Conservation (phyloP, 352 stramenopile species). For the Pythium aphanidermatum region DNA sequence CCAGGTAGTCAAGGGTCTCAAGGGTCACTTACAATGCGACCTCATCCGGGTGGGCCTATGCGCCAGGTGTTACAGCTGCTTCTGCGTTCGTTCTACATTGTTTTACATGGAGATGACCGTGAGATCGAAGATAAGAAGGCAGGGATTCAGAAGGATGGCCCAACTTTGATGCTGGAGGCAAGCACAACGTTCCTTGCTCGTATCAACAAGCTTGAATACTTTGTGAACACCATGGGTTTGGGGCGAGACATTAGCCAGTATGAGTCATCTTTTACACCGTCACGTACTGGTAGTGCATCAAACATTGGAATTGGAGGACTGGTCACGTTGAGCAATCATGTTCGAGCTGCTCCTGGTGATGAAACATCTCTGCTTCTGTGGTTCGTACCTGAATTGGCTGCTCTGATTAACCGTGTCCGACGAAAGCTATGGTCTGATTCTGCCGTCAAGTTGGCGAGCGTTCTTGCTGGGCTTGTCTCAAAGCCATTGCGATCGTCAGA, state of each 20-base stretch:
- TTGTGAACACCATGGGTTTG: conserved; percentile 73
- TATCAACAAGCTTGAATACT: conserved; percentile 84
- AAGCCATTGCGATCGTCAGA: conserved; percentile 63
- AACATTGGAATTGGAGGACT: conserved; percentile 30
- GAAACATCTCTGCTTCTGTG: conserved; percentile 74
- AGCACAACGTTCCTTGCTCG: conserved; percentile 58
- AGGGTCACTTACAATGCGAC: conserved; percentile 48
- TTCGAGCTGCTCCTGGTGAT: conserved; percentile 62
- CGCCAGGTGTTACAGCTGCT: conserved; percentile 75
- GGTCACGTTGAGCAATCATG: conserved; percentile 44
- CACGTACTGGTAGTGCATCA: conserved; percentile 23
- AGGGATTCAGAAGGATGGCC: neutral
- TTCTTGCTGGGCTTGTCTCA: conserved; percentile 55
- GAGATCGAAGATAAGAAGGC: conserved; percentile 18
- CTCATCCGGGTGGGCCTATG: conserved; percentile 75
- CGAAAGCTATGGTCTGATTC: conserved; percentile 68
- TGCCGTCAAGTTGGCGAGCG: conserved; percentile 57
- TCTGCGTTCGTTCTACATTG: conserved; percentile 65
- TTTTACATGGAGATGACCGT: conserved; percentile 50
- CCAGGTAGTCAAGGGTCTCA: conserved; percentile 11
- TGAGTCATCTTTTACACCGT: conserved; percentile 68
- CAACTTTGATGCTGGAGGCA: conserved; percentile 11
- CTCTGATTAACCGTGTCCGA: conserved; percentile 58
- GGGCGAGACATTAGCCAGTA: conserved; percentile 64
- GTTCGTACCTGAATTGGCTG: conserved; percentile 66